phyloP scores from a whole-genome alignment of 1,284 basidiomycete species.

The Schizophyllum amplum region DNA sequence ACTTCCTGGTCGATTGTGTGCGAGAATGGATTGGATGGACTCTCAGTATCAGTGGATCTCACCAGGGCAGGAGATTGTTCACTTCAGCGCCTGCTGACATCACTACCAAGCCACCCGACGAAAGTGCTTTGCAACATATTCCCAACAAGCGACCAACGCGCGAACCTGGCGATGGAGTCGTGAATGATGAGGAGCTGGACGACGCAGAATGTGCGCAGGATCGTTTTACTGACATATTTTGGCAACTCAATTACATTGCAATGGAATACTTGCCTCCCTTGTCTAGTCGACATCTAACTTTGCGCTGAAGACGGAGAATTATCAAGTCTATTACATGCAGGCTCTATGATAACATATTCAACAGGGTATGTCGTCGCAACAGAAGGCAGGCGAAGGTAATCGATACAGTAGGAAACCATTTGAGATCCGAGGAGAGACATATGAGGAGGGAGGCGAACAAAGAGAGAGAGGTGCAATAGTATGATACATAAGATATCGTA shows the following conservation, averaged over 20 bases:
- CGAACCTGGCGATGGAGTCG: neutral
- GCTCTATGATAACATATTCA: neutral
- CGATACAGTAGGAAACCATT: neutral
- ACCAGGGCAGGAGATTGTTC: neutral
- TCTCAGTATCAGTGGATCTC: no score
- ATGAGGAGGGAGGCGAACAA: neutral
- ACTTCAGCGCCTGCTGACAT: conserved; percentile 4
- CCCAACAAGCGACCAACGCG: neutral
- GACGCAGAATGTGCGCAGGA: neutral
- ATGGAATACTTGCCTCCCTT: no score
- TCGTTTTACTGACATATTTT: no score
- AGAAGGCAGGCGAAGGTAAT: neutral
- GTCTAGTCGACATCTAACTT: no score
- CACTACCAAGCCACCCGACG: neutral
- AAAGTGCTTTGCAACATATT: neutral
- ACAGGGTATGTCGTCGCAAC: neutral
- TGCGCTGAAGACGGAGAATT: neutral
- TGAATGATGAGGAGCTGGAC: neutral
- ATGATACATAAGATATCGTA: neutral
- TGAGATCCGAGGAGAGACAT: neutral
- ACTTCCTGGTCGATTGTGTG: neutral
- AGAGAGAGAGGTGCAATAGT: neutral
- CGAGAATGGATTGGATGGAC: no score
- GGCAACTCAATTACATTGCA: no score
- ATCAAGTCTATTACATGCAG: neutral